Base-by-base conservation (phyloP, 805 yeast genomes). In the Starmerella apis region DNA sequence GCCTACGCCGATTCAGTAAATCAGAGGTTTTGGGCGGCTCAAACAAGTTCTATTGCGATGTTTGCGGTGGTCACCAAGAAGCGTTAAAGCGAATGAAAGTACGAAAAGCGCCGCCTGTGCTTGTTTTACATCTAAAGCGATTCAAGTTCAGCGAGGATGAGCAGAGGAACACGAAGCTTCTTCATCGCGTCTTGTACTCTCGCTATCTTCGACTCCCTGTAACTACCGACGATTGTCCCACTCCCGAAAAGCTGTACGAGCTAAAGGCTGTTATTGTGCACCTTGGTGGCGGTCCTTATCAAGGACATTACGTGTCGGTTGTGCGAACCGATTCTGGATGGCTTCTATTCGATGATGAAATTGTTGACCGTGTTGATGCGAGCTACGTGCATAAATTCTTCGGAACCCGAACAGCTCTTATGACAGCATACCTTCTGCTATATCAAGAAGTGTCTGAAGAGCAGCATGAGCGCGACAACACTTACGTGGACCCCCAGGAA, bases 241-340 rank as follows among this genome's bases (percentile, higher is more conserved):
- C 70, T 14, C 71, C 76, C 1, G 77, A 77, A 56, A 77, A 76
- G 58, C 71, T 80, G 18, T 92, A 87, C 61, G 95, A 88, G 59
- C 68, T 92, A 46, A 82, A 79, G 55, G 86, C 90, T 0, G 80
- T 90, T 38, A 92, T 92, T 11, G 87, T 92, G 10, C 98, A 92
- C 63, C 80, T 92, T 57, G 98, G 98, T 5, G 94, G 96, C 3
- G 96, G 97, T 0, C 96, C 97, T 1, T 87, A 86, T 69, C 96
- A 88, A 67, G 98, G 98, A 0, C 98, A 92, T 64, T 92, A 92
- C 64, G 90, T 92, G 9, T 76, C 95, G 0, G 69, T 92, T 4
- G 82, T 92, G 52, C 86, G 86, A 62, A 81, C 87, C 4, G 72
- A 75, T 20, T 76, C 78, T 36, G 88, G 95, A 0, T 92, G 98